Evolutionary conservation across 176 grass and related monocot species (phyloP), one percentile per base, ranked within the genome.

Genomic region (Saccharum spontaneum): DNA sequence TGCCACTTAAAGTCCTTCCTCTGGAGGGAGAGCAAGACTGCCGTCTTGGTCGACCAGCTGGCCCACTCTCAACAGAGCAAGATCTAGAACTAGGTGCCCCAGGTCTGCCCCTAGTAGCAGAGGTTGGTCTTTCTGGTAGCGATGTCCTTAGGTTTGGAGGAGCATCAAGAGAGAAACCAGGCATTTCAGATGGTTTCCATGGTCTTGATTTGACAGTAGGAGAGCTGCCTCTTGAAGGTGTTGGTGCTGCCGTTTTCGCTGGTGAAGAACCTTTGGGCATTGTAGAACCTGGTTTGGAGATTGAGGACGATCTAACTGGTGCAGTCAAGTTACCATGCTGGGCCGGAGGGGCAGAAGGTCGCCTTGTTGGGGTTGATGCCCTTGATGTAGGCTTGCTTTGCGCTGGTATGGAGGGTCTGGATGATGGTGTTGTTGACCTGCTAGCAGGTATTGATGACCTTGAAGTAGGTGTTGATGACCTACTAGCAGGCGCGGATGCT

Each of bases 21-120:
- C 97, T 95, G 12, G 91, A 92, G 50, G 93, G 97, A 82, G 97
- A 98, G 84, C 97, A 96, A 78, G 97, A 98, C 74, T 96, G 97
- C 44, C 91, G 86, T 48, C 90, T 95, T 74, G 88, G 89, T 50
- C 91, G 86, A 78, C 83, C 81, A 78, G 83, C 82, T 78, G 91
- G 71, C 59, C 91, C 97, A 86, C 88, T 63, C 84, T 98, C 97
- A 61, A 94, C 93, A 87, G 97, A 98, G 57, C 86, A 92, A 87
- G 97, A 98, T 68, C 93, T 92, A 73, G 91, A 83, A 88, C 91
- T 92, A 57, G 93, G 91, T 77, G 90, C 93, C 88, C 93, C 91
- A 55, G 97, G 97, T 74, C 97, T 90, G 80, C 97, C 91, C 10
- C 97, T 86, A 60, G 91, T 95, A n/a, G 91, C 91, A 76, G 93